Evolutionary conservation across 1,139 yeast species (phyloP).

Genomic region (Pichia sp.): DNA sequence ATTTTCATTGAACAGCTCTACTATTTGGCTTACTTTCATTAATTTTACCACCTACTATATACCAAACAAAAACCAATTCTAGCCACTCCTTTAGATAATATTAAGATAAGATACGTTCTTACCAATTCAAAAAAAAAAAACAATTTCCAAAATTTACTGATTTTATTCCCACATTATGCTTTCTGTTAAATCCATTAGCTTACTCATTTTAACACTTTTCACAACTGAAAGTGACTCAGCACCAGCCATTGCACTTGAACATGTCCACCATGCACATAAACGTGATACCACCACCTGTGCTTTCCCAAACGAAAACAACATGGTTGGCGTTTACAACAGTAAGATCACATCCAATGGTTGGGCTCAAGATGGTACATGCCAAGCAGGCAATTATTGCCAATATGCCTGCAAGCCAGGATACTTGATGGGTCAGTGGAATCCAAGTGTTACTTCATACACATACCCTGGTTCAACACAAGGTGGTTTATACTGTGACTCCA

Average conservation of each 20-base stretch:
- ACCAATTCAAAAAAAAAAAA: too few relatives aligned
- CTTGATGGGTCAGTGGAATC: conserved; percentile 78
- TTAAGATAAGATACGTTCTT: too few relatives aligned
- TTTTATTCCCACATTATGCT: too few relatives aligned
- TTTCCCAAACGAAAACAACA: conserved; percentile 64
- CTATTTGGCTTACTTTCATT: neutral
- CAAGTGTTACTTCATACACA: conserved; percentile 53
- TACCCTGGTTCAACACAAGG: conserved; percentile 79
- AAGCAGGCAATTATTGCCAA: conserved; percentile 77
- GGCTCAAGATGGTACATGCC: conserved; percentile 81
- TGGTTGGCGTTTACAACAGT: conserved; percentile 58
- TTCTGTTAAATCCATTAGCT: conserved; percentile 17
- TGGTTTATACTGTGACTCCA: conserved; percentile 71
- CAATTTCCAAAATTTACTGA: too few relatives aligned
- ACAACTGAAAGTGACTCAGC: conserved; percentile 16
- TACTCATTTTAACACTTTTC: conserved; percentile 14
- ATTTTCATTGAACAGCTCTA: too few relatives aligned
- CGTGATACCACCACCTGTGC: conserved; percentile 51
- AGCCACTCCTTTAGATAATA: conserved; percentile 2
- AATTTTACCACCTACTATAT: neutral
- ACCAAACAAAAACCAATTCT: too few relatives aligned
- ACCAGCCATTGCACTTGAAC: conserved; percentile 19
- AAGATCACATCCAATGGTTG: conserved; percentile 71
- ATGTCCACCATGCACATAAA: conserved; percentile 29
- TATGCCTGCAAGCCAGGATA: conserved; percentile 89